Conservation (phyloP, 169 alveolate genomes). For the Blepharisma undulans region DNA sequence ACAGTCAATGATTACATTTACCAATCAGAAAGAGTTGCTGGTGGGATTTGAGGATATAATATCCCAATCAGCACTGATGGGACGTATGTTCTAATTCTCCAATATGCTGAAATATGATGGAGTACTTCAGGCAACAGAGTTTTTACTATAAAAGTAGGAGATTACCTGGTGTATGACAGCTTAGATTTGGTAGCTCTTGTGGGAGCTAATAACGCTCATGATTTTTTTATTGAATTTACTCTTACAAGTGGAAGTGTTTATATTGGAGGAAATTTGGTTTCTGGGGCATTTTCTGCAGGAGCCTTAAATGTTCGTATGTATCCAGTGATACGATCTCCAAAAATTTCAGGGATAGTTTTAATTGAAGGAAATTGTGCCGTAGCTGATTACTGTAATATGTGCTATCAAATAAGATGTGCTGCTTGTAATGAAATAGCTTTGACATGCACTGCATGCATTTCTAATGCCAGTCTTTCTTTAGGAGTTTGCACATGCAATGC, state of each 20-base stretch:
- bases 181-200: background rate
- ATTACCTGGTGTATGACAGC: background rate
- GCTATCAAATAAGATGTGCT: background rate
- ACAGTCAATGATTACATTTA: background rate
- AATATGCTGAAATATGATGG: background rate
- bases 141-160: background rate
- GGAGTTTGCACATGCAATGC: background rate
- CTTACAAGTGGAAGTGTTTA: background rate
- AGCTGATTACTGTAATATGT: background rate
- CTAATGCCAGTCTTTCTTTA: background rate
- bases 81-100: background rate
- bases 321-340: background rate
- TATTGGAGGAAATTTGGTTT: background rate
- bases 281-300: background rate
- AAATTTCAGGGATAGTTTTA: background rate
- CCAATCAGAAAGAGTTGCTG: background rate
- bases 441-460: background rate
- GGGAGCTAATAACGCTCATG: background rate
- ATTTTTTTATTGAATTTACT: background rate
- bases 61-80: background rate
- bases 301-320: background rate
- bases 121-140: background rate
- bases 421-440: background rate
- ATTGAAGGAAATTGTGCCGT: background rate
- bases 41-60: background rate